Evolutionary conservation across 225 moss, liverwort and hornwort species (phyloP).

Genomic region (Polytrichum formosum): DNA sequence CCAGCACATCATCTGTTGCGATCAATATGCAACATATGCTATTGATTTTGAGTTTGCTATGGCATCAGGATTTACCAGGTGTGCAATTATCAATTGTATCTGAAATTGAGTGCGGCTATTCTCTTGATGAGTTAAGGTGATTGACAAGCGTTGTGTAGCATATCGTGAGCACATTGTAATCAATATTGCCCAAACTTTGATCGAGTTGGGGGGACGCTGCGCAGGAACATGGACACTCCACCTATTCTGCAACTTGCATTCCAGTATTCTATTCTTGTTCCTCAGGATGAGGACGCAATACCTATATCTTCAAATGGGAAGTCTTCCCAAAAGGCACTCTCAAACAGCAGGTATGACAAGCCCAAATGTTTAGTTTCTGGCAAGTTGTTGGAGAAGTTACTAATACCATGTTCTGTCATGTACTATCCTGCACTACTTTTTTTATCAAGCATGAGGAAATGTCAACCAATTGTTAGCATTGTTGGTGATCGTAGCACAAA

Average conservation of each 20-base stretch:
- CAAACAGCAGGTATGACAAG: constrained; percentile 22
- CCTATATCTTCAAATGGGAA: constrained; percentile 33
- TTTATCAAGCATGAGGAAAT: no score
- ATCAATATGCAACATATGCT: constrained; percentile 89
- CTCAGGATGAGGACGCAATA: constrained; percentile 52
- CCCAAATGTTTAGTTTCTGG: constrained; percentile 2
- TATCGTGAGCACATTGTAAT: no score
- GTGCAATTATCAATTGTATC: not conserved
- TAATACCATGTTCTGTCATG: no score
- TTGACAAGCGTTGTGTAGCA: no score
- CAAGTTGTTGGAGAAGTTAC: no score
- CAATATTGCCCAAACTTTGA: not conserved
- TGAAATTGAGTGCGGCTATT: no score
- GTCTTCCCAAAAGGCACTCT: constrained; percentile 24
- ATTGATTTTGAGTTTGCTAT: constrained; percentile 87
- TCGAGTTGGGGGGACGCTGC: constrained; percentile 16
- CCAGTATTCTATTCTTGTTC: constrained; percentile 87
- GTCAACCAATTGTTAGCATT: not conserved
- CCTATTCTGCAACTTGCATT: constrained; percentile 94
- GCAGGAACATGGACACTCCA: constrained; percentile 81
- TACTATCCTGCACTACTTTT: no score
- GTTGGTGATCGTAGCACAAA: not conserved
- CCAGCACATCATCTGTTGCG: constrained; percentile 96
- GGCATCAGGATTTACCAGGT: constrained; percentile 77
- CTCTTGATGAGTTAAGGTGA: no score